Base-by-base conservation (phyloP, 352 stramenopile genomes). In the Globisporangium iwayamae region DNA sequence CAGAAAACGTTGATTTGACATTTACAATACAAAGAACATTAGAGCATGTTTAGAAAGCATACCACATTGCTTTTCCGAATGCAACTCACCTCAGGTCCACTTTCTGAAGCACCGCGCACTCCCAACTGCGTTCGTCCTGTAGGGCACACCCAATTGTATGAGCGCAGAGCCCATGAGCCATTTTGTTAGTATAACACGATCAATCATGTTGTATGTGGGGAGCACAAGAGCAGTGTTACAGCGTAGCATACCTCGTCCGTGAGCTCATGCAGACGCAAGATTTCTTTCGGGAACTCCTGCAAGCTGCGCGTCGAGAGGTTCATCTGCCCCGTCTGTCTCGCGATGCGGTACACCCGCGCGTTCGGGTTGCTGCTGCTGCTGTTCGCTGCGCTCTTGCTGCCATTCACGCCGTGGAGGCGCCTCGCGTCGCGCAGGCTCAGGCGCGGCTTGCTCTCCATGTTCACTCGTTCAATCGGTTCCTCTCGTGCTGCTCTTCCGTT, bases 101-200 rank as follows among this genome's bases (percentile, higher is more conserved):
- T 65, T 93, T 93, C 39, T 74, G 70, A 13, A 93, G 75, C 50
- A 80, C 65, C 20, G 70, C 70, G 62, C 82, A 89, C 62, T 93
- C 85, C 85, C 82, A 93, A 53, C 73, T 87, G 32, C 75, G 76
- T 61, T 93, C 85, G 62, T 88, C 81, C 74, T 82, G 48, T 10
- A 20, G 13, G 34, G 30, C 20, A 53, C 14, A 38, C 6, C 28
- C 28, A 51, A 9, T 32, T 5, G 11, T 7, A 28, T n/a, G 39
- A 48, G 2, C 36, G 3, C 20, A 34, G 7, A 52, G 34, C 53
- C 4, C 1, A 63, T 3, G 3, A 28, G 16, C 7, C 54, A 1
- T 38, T 46, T 58, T 3, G 11, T 34, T 18, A n/a, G 4, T 14
- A 52, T 16, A 41, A 50, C 2, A 14, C 38, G 52, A 4, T 13